These are phyloP conservation scores for Fusarium succisae DNA, from an alignment of 2,329 filamentous ascomycete genomes.

Conservation along the genomic window DNA sequence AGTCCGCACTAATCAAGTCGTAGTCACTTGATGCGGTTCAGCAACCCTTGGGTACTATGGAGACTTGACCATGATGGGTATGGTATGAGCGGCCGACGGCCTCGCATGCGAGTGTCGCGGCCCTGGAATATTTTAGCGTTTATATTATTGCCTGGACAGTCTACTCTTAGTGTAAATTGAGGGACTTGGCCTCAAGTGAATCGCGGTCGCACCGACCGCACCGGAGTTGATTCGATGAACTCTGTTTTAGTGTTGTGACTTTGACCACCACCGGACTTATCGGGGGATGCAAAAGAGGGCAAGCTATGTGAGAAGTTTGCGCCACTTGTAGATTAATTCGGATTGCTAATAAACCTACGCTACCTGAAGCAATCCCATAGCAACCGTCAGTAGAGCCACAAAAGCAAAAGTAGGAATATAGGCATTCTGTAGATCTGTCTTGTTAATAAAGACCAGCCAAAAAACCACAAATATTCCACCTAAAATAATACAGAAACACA, in stretches of 20 bases:
- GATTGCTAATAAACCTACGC: fast-evolving
- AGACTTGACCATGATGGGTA: neutral
- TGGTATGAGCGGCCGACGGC: neutral
- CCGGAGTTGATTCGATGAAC: neutral
- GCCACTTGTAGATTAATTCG: too few relatives aligned
- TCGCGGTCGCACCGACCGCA: too few relatives aligned
- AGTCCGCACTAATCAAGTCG: neutral
- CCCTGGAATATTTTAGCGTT: too few relatives aligned
- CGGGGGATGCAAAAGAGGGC: neutral
- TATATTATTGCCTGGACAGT: too few relatives aligned
- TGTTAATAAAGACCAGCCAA: neutral
- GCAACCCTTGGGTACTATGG: neutral
- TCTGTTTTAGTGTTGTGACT: fast-evolving
- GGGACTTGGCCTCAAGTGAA: too few relatives aligned
- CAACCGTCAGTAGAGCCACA: fast-evolving
- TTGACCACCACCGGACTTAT: neutral
- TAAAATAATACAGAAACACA: neutral
- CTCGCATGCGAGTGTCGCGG: neutral
- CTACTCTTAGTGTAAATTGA: neutral
- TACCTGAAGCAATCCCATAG: neutral
- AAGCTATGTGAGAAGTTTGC: too few relatives aligned
- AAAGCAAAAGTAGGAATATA: neutral
- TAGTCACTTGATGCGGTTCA: fast-evolving
- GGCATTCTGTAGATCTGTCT: neutral
- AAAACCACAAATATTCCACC: neutral